Conservation (phyloP, 139 green algal species). For the Chlorella sp. region DNA sequence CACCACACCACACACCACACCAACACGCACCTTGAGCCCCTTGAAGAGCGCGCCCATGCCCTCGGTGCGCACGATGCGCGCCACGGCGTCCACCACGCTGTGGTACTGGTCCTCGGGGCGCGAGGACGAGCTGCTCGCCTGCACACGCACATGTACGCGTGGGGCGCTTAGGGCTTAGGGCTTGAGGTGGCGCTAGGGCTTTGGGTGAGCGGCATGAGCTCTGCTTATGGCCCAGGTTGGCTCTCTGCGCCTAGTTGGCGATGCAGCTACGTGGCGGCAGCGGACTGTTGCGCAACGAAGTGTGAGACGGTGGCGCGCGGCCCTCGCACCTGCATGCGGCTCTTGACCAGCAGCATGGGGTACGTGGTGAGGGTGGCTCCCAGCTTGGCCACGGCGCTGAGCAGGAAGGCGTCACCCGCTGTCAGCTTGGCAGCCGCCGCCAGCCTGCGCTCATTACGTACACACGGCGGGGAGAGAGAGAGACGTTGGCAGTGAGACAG, state of each 20-base stretch:
- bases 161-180: too few relatives aligned
- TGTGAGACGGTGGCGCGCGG: background rate
- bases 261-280: too few relatives aligned
- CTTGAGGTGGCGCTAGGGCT: too few relatives aligned
- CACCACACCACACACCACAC: conserved; percentile 5
- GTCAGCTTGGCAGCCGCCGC: background rate
- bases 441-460: too few relatives aligned
- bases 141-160: background rate
- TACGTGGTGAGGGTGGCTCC: conserved; percentile 91
- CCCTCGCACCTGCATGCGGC: conserved; percentile 16
- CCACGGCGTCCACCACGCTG: conserved; percentile 49
- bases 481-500: too few relatives aligned
- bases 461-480: too few relatives aligned
- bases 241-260: too few relatives aligned
- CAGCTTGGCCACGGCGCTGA: conserved; percentile 83
- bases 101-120: conserved; percentile 50
- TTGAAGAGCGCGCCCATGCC: conserved; percentile 67
- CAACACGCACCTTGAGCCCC: background rate
- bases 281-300: background rate
- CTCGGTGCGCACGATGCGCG: conserved; percentile 54
- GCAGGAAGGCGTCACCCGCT: conserved; percentile 69
- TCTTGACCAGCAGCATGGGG: conserved; percentile 72
- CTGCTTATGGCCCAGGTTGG: too few relatives aligned
- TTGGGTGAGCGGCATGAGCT: too few relatives aligned
- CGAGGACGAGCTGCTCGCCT: conserved; percentile 13